phyloP scores from a whole-genome alignment of 2,329 filamentous ascomycete species.

The Ophiostoma perfectum region DNA sequence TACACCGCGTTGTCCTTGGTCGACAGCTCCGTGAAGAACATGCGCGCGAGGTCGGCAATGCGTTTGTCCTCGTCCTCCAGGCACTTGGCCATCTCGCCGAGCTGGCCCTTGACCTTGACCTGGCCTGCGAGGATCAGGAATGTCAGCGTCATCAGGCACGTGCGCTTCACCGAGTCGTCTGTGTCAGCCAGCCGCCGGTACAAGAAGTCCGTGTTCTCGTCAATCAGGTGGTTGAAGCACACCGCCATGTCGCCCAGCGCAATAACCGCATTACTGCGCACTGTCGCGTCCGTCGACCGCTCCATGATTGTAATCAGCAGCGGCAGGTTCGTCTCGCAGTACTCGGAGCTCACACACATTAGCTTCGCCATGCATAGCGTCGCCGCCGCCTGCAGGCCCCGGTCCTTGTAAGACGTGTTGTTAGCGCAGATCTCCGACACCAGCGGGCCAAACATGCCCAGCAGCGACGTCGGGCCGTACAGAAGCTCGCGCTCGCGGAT shows the following conservation, averaged over 20 bases:
- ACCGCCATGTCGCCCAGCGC: constrained; percentile 98
- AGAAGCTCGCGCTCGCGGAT: constrained; percentile 80
- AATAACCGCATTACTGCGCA: constrained; percentile 92
- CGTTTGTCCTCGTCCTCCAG: constrained; percentile 92
- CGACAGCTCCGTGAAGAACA: constrained; percentile 98
- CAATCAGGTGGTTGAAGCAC: constrained; percentile 98
- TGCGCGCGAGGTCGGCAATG: constrained; percentile 86
- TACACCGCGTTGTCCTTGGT: constrained; percentile 99
- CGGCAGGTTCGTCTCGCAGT: constrained; percentile 87
- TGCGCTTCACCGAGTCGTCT: constrained; percentile 87
- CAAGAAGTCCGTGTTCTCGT: constrained; percentile 97
- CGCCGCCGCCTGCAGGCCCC: constrained; percentile 84
- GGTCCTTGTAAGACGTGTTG: constrained; percentile 86
- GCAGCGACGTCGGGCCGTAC: constrained; percentile 74
- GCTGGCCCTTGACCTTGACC: constrained; percentile 97
- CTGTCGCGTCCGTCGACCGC: constrained; percentile 83
- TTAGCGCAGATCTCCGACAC: constrained; percentile 92
- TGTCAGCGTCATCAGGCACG: constrained; percentile 95
- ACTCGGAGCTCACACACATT: constrained; percentile 96
- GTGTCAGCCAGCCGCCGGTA: constrained; percentile 88
- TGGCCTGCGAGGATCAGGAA: constrained; percentile 96
- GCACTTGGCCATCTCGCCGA: constrained; percentile 99
- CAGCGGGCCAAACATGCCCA: constrained; percentile 86
- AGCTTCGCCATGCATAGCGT: constrained; percentile 94
- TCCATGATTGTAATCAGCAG: constrained; percentile 98